Evolutionary conservation across 345 rosid genomes (phyloP), one percentile per base, ranked within the genome.

Genomic region (Ricinus communis): DNA sequence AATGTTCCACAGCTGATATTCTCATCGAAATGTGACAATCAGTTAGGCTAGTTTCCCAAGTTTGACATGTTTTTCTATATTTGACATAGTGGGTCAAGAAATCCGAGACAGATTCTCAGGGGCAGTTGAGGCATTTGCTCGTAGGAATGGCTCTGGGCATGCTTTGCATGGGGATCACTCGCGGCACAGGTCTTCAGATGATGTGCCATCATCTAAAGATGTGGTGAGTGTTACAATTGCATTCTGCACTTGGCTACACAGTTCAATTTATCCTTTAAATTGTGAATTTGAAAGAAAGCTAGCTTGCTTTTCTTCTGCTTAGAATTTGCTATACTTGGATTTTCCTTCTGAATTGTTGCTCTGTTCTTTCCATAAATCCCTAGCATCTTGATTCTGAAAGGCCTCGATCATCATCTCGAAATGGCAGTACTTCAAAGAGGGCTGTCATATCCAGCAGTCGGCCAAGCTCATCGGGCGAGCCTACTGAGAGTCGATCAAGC

Each of bases 391-490:
- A 85, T 38, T 74, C 87, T 0, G 93, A 82, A 67, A 83, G 83
- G 72, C 67, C 81, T 50, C 82, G 77, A 13, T 77, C 83, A 59
- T 87, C 93, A 14, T 84, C 93, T 27, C 88, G 93, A 61, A 87
- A 84, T 73, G 93, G 86, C 53, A 89, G 90, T 74, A 67, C 85
- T 41, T 85, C 97, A 51, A 92, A 87, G 84, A 89, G 88, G 76
- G 93, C 87, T 54, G 76, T 89, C 0, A 22, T 79, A 49, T 80
- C 89, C 59, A 76, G 84, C 83, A 88, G 86, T 78, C 74, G 87
- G 54, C 93, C 90, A 14, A 79, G 85, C 82, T 86, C 96, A 38
- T 92, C 93, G 16, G 96, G 87, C 22, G 97, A 89, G 75, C 93
- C 87, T 11, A 85, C 80, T 50, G 93, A 92, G 55, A 85, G 65